Base-by-base conservation (phyloP, 345 rosid species). In the Chamaenerion angustifolium region DNA sequence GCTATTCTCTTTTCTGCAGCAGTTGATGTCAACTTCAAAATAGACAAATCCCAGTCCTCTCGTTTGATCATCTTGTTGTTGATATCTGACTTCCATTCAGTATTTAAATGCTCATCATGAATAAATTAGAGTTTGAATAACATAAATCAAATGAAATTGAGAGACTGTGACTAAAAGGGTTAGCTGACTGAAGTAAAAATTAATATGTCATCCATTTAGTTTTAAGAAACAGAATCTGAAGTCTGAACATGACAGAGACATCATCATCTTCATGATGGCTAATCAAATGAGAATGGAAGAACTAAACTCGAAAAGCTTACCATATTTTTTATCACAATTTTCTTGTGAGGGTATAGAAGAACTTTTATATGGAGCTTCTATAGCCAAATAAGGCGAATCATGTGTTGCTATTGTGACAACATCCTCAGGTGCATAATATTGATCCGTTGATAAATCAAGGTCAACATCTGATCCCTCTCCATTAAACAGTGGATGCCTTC, bases 1-100 rank as follows among this genome's bases (percentile, higher is more conserved):
- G 83, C 81, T 60, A 77, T 72, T 57, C 60, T 77, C 57, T 67
- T 76, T 66, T 80, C 86, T 57, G 70, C 74, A 41, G 64, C 56
- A 60, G 76, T 71, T 25, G 71, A 63, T 13, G 65, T 5, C 37
- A 31, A 52, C 64, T 46, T 40, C 21, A 55, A 67, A n/a, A 62
- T 44, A 58, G 59, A 56, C 45, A 61, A 48, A 48, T 55, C 56
- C 35, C 59, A 70, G 25, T 49, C 56, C 44, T 55, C 62, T 25
- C 60, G 63, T 48, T 56, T 60, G 50, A 59, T 42, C 43, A 27
- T 42, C 48, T 67, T 59, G 51, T 46, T 31, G 51, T 8, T 41
- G 37, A 50, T 40, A 54, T 54, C 55, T 52, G 50, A 56, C 48
- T 57, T 66, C 57, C 61, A 35, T 50, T 69, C 43, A 68, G 60